Conservation (phyloP, 1,284 basidiomycete genomes). For the Boletus calvinii region DNA sequence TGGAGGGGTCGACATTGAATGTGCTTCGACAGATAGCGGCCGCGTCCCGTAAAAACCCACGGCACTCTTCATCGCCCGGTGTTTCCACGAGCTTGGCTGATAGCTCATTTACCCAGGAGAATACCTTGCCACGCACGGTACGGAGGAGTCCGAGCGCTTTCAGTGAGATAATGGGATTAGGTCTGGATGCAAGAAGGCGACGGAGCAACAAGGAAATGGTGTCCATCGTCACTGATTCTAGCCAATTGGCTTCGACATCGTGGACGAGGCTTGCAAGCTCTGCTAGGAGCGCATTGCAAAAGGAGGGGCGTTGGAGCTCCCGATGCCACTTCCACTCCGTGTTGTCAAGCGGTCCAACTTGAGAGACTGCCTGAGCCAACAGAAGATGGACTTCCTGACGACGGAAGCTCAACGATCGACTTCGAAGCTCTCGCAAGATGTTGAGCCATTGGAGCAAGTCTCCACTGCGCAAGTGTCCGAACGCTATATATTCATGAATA, state of each 20-base stretch:
- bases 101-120: slow-evolving; percentile 1
- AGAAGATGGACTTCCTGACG: slow-evolving; percentile 35
- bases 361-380: neutral
- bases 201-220: slow-evolving; percentile 14
- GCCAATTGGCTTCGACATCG: slow-evolving; percentile 2
- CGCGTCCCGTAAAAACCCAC: neutral
- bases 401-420: slow-evolving; percentile 37
- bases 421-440: slow-evolving; percentile 41
- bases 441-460: slow-evolving; percentile 49
- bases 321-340: slow-evolving; percentile 35
- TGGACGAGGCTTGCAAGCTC: slow-evolving; percentile 31
- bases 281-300: slow-evolving; percentile 35
- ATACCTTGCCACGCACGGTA: neutral
- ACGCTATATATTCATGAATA: slow-evolving; percentile 45
- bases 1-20: neutral
- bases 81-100: neutral
- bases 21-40: slow-evolving; percentile 4
- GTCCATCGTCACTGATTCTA: slow-evolving; percentile 10
- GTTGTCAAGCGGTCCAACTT: slow-evolving; percentile 34
- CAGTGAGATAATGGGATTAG: neutral
- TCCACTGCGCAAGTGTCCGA: slow-evolving; percentile 44
- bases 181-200: slow-evolving; percentile 3
- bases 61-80: neutral
- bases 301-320: slow-evolving; percentile 33
- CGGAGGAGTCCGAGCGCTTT: neutral